Conservation (phyloP, 768 basidiomycete species). For the Sporobolomyces roseus region DNA sequence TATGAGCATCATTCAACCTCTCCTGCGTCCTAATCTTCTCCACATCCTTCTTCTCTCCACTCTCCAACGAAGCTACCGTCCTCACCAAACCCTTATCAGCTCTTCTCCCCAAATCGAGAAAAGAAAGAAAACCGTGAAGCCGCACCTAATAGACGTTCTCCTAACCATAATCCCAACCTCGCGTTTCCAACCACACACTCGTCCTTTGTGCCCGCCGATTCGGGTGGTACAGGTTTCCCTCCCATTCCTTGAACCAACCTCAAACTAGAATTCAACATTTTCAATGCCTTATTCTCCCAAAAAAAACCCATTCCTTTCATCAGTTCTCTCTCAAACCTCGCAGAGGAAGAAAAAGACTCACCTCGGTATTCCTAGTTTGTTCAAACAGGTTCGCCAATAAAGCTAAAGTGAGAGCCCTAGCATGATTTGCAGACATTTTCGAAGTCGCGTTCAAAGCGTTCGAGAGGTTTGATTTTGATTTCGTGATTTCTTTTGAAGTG, state of each 20-base stretch:
- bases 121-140: background rate
- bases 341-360: background rate
- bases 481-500: slow-evolving; percentile 9
- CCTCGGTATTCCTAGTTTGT: slow-evolving; percentile 20
- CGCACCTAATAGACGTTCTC: slow-evolving; percentile 14
- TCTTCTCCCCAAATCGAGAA: background rate
- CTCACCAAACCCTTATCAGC: too few relatives aligned
- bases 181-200: slow-evolving; percentile 11
- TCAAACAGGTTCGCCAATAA: slow-evolving; percentile 13
- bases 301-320: background rate
- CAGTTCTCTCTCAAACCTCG: background rate
- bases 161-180: slow-evolving; percentile 2
- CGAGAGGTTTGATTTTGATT: slow-evolving; percentile 11
- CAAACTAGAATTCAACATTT: slow-evolving; percentile 14
- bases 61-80: background rate
- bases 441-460: slow-evolving; percentile 2
- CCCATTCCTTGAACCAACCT: slow-evolving; percentile 13
- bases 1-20: slow-evolving; percentile 9
- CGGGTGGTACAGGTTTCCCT: background rate
- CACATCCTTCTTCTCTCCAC: background rate
- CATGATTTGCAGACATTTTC: slow-evolving; percentile 4
- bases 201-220: background rate
- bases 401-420: slow-evolving; percentile 7
- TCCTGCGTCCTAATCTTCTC: background rate
- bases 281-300: background rate